Base-by-base conservation (phyloP, 1,139 yeast genomes). In the Nakaseomyces kungkrabaensis region DNA sequence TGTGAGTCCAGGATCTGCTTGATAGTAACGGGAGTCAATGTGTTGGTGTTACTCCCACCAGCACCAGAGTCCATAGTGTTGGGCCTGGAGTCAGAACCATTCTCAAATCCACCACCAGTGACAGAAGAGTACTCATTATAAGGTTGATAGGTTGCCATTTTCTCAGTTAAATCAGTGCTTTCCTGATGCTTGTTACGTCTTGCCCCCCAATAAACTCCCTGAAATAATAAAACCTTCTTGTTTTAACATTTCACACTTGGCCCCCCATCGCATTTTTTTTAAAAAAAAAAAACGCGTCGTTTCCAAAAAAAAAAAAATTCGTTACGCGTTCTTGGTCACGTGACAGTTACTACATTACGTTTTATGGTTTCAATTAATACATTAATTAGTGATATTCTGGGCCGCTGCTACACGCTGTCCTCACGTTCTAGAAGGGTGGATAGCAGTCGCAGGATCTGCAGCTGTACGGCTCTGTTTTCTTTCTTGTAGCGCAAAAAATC, bases 11-110 rank as follows among this genome's bases (percentile, higher is more conserved):
- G 71, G 52, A 88, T 74, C 68, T 86, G 95, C 61, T 85, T 85
- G 60, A 89, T 81, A 1, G 96, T 87, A 11, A 88, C 92, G 0
- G 97, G 95, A 0, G 89, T 82, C 45, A 87, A 66, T 11, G 80
- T 66, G 26, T 54, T 55, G 34, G 54, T 44, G 17, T 59, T 54
- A 22, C 41, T 40, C 38, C 54, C 51, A 17, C 52, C 48, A 3
- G 55, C 50, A 24, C 52, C 53, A 29, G 66, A 62, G 2, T 70
- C 72, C 45, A 65, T 64, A 5, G 63, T 53, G 36, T 54, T 56
- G 4, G 63, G 59, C 45, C 65, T 57, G 8, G 60, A 54, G 25
- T 63, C 67, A 8, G 60, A 47, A 25, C 17, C 17, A 47, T 52
- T 55, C 10, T 61, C 67, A 48, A 62, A 63, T 4, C 67, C 66